Evolutionary conservation across 345 rosid genomes (phyloP), one percentile per base, ranked within the genome.

Genomic region (Eucalyptus curtisii): DNA sequence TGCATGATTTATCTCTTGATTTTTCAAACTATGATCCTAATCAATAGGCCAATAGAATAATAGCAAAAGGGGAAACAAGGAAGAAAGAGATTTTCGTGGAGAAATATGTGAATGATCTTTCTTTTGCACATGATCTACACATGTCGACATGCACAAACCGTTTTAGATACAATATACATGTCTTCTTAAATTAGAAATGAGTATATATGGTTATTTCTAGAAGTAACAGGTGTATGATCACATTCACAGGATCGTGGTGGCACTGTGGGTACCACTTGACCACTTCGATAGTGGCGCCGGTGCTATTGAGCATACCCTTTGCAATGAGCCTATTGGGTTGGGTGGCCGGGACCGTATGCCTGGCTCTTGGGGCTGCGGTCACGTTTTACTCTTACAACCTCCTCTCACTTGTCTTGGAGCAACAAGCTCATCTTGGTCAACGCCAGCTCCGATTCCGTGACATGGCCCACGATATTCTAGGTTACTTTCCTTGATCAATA

Each of bases 261-360:
- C 93, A 93, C 55, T 89, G 92, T 45, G 94, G 94, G 27, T 93
- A 90, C 52, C 94, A 93, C 88, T 79, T 93, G 91, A 91, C 93
- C 30, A 91, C 93, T 6, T 91, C 93, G 11, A 93, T 91, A 25
- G 94, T 93, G 85, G 90, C 91, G 1, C 92, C 93, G 8, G 91
- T 88, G 48, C 88, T 93, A 31, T 61, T 93, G 22, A 91, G 90
- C 53, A 90, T 93, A 30, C 94, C 94, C 7, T 90, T 89, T 40
- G 92, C 93, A 13, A 44, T 92, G 33, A 88, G 92, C 33, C 85
- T 92, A 89, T 52, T 91, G 89, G 94, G 94, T 1, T 93, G 93
- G 94, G 86, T 17, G 33, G 89, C 89, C 2, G 94, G 93, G 10
- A 81, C 90, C 44, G 12, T 76, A 25, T 89, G 91, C 84, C 52